phyloP scores from a whole-genome alignment of 2,329 filamentous ascomycete species.

The Corynespora cassiicola region DNA sequence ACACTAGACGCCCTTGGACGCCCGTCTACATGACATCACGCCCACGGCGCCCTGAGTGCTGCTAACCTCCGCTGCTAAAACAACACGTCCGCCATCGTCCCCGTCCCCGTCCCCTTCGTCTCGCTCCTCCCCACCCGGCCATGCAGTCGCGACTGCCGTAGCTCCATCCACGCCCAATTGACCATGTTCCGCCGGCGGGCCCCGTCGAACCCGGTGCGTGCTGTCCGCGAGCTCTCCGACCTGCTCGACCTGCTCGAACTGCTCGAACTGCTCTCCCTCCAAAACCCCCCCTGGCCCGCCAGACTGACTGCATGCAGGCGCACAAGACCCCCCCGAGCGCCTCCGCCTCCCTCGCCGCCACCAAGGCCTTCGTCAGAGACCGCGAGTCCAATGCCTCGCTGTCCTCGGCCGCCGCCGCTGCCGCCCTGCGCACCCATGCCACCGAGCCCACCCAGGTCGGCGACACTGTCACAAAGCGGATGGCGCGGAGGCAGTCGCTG shows the following conservation, averaged over 20 bases:
- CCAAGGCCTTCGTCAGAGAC: conserved; percentile 78
- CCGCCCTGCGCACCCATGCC: conserved; percentile 80
- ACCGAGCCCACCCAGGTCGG: conserved; percentile 80
- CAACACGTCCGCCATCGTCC: background rate
- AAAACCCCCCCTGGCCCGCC: conserved; percentile 7
- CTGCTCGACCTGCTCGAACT: conserved; percentile 8
- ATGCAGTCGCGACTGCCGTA: conserved; percentile 34
- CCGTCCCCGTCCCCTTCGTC: background rate
- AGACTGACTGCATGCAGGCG: conserved; percentile 32
- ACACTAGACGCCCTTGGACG: too few relatives aligned
- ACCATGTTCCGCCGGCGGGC: conserved; percentile 44
- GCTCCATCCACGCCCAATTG: conserved; percentile 28
- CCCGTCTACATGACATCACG: conserved; percentile 11
- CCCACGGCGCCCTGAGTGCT: too few relatives aligned
- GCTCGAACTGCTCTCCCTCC: background rate
- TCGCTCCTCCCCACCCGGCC: conserved; percentile 4
- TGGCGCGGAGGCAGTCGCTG: conserved; percentile 73
- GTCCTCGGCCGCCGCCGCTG: conserved; percentile 84
- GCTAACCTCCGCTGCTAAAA: too few relatives aligned
- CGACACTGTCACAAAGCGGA: conserved; percentile 87
- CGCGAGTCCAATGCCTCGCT: conserved; percentile 70
- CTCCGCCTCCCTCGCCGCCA: conserved; percentile 79
- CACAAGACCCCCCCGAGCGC: conserved; percentile 64
- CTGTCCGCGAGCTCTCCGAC: too few relatives aligned
- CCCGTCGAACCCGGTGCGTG: conserved; percentile 41